Evolutionary conservation across 108 stramenopile genomes (phyloP).

Genomic region (Epipyxis sp.): DNA sequence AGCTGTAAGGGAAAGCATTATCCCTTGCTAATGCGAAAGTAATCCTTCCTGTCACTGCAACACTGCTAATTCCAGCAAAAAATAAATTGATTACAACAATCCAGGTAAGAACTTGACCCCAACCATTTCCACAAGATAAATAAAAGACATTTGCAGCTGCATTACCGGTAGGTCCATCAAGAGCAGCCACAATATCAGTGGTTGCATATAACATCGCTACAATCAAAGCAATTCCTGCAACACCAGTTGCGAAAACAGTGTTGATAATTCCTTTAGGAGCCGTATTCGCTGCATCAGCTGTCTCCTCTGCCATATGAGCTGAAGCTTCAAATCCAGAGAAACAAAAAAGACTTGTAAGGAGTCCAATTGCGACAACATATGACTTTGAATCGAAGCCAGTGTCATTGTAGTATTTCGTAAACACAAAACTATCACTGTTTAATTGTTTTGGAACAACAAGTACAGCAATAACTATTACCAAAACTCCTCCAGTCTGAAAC

Average conservation of each 20-base stretch:
- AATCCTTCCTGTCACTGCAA: neutral
- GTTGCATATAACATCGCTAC: neutral
- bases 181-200: neutral
- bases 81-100: neutral
- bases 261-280: neutral
- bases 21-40: neutral
- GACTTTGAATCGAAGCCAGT: neutral
- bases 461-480: neutral
- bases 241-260: neutral
- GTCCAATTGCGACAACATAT: neutral
- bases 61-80: neutral
- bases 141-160: neutral
- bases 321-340: neutral
- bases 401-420: neutral
- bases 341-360: neutral
- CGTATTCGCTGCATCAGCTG: neutral
- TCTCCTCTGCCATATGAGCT: constrained; percentile 1
- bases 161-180: neutral
- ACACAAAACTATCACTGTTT: neutral
- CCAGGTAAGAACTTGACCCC: neutral
- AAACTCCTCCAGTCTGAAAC: neutral
- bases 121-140: neutral
- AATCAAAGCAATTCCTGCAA: neutral
- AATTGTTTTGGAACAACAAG: neutral
- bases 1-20: neutral